phyloP scores from a whole-genome alignment of 306 rosid genomes.

The Mimosa pudica region DNA sequence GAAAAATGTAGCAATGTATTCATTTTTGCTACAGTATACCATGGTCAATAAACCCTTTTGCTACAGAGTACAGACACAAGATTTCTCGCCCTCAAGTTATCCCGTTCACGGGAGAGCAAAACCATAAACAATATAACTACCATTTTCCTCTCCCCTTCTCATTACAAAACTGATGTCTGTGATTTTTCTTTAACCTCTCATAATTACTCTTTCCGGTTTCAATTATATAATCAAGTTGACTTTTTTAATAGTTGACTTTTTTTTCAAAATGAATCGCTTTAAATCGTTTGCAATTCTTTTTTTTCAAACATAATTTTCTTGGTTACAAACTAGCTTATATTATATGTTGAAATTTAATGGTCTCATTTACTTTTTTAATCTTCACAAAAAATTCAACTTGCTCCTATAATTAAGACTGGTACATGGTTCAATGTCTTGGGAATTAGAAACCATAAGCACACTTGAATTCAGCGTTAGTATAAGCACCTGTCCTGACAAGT shows the following conservation, averaged over 20 bases:
- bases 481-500: conserved; percentile 4
- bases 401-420: too few species aligned
- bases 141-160: not conserved
- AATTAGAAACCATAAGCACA: not conserved
- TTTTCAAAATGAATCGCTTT: too few species aligned
- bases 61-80: not conserved
- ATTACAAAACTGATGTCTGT: not conserved
- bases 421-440: not conserved
- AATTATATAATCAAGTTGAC: too few species aligned
- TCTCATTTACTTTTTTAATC: too few species aligned
- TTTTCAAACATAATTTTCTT: too few species aligned
- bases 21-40: not conserved
- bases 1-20: not conserved
- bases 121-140: not conserved
- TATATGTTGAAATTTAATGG: too few species aligned
- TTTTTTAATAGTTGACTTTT: too few species aligned
- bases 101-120: not conserved
- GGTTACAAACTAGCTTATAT: too few species aligned
- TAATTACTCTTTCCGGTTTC: not conserved
- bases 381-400: too few species aligned
- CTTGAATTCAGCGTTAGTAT: not conserved
- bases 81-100: not conserved
- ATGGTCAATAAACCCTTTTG: not conserved
- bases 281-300: too few species aligned
- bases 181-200: not conserved